Evolutionary conservation across 2,329 filamentous ascomycete species (phyloP).

Genomic region (Tolypocladium album): DNA sequence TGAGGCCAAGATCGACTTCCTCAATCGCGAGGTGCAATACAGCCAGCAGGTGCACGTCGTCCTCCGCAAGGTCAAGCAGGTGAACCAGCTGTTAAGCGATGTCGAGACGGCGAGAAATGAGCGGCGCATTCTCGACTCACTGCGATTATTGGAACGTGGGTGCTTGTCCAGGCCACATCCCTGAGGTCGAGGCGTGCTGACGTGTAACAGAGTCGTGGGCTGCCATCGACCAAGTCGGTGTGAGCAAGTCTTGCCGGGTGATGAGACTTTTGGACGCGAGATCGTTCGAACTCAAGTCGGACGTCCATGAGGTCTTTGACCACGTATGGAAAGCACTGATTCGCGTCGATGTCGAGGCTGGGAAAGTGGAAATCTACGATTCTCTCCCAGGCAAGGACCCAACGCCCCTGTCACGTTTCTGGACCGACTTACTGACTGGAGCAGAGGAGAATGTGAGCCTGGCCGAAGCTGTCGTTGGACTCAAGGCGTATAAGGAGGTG

Average conservation of each 20-base stretch:
- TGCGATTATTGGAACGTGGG: constrained; percentile 46
- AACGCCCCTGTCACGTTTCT: no score
- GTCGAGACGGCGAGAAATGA: constrained; percentile 49
- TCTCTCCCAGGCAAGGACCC: constrained; percentile 34
- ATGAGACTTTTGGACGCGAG: constrained; percentile 55
- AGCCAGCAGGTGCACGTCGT: constrained; percentile 43
- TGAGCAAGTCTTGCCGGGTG: constrained; percentile 50
- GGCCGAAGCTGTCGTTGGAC: constrained; percentile 40
- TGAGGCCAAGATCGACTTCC: constrained; percentile 43
- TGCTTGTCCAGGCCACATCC: neutral
- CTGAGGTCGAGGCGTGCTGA: neutral
- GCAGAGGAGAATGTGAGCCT: constrained; percentile 42
- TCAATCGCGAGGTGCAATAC: constrained; percentile 47
- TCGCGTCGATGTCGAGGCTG: constrained; percentile 44
- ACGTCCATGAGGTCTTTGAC: constrained; percentile 55
- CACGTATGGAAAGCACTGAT: constrained; percentile 63
- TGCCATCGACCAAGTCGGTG: constrained; percentile 47
- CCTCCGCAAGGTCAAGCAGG: constrained; percentile 40
- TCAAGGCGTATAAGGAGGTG: constrained; percentile 50
- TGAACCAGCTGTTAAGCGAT: constrained; percentile 49
- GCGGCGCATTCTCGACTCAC: constrained; percentile 43
- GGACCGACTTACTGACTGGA: constrained; percentile 7
- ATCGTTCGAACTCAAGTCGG: constrained; percentile 53
- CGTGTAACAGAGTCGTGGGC: constrained; percentile 39
- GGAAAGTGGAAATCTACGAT: constrained; percentile 45